Base-by-base conservation (phyloP, 1,284 basidiomycete genomes). In the Testicularia cyperi region DNA sequence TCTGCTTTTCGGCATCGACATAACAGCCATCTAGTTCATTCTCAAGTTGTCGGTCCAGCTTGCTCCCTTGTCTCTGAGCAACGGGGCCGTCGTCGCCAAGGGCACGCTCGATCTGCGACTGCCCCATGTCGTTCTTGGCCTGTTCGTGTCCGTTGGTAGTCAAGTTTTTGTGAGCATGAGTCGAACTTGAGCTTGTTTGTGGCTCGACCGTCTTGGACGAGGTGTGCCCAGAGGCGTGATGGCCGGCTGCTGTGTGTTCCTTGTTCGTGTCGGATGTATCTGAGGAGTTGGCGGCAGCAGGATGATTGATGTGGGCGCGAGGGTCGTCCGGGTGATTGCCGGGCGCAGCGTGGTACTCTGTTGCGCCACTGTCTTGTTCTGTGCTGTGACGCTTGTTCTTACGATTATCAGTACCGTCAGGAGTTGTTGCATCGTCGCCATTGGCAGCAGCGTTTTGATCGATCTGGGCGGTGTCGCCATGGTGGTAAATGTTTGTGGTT, bases 301-400 rank as follows among this genome's bases (percentile, higher is more conserved):
- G 57, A 35, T 62, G 60, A 24, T 61, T 61, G 40, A 57, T 44
- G 36, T 54, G 44, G 20, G 57, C 63, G 3, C 19, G 30, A 8
- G 63, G 57, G 22, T 65, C 63, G 40, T 56, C 26, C 4, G 63
- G 63, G 25, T 65, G 63, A 20, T 65, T 56, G 24, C 63, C 63
- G 10, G 63, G 63, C 12, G 42, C 62, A 20, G 34, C 52, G 21
- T 28, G 40, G 26, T 62, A 52, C 23, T 26, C 18, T 25, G n/a
- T n/a, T n/a, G n/a, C n/a, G n/a, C n/a, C n/a, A n/a, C n/a, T n/a
- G n/a, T n/a, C n/a, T n/a, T n/a, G n/a, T n/a, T n/a, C n/a, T n/a
- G n/a, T 24, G 10, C 10, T 24, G 15, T 26, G 15, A n/a, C 19
- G n/a, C 5, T 40, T 14, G 8, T 22, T 32, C n/a, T 49, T n/a